Evolutionary conservation across 768 basidiomycete genomes (phyloP), one percentile per base, ranked within the genome.

Genomic region (Lentinula sp.): DNA sequence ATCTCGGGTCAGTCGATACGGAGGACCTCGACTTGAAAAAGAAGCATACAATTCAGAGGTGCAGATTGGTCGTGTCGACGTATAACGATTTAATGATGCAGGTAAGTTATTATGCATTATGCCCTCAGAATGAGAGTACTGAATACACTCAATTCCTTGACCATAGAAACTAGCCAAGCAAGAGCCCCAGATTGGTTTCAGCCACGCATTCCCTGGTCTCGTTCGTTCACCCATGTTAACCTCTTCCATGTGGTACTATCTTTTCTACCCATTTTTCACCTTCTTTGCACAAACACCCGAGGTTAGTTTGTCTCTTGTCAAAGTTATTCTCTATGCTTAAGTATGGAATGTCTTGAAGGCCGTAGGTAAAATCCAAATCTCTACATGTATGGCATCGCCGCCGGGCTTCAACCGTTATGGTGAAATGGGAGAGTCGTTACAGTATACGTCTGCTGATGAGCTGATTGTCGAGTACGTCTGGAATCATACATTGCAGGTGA

Each of bases 191-290:
- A 51, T 77, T 35, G 66, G 70, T 6, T 77, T 79, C 68, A 68
- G 70, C 0, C 78, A 79, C 62, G 67, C 67, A 1, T 68, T 66
- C 49, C 78, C 78, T 0, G 78, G 78, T 18, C 39, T 56, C 35
- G 55, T 56, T 45, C 39, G 55, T 5, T 42, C 55, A 3, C 41
- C 55, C 2, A 56, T 56, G 55, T 15, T 41, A 13, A 42, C 55
- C 0, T 56, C 39, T 6, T 56, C 55, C 1, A 56, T 23, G 33
- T 56, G 55, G 39, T 56, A 56, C 41, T 56, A 56, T 41, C 20
- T 45, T 45, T 41, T 42, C 20, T 56, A 56, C 33, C 55, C 55
- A 4, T 13, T 56, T 5, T 16, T 56, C 13, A 18, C 41, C 3
- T 43, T 43, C 6, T 18, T 56, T 28, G 23, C 55, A 12, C 20